These are phyloP conservation scores for Sporothrix humicola DNA, from an alignment of 2,329 filamentous ascomycete species.

Conservation along the genomic window DNA sequence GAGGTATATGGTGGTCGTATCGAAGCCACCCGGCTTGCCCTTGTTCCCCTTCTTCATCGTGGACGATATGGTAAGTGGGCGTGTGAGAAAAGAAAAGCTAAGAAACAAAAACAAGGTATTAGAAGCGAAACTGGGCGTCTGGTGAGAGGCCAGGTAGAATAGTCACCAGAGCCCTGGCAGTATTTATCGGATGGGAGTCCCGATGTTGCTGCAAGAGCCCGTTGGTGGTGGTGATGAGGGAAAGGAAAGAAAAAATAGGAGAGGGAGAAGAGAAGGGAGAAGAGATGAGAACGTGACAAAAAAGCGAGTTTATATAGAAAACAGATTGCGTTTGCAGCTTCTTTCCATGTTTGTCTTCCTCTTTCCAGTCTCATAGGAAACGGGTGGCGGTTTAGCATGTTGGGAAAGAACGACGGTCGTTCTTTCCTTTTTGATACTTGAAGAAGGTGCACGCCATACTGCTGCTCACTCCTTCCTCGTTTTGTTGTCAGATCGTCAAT, in stretches of 20 bases:
- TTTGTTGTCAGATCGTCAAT: background rate
- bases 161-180: background rate
- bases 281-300: background rate
- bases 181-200: background rate
- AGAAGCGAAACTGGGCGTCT: no score
- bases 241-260: background rate
- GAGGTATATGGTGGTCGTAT: no score
- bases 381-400: background rate
- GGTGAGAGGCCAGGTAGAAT: background rate
- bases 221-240: background rate
- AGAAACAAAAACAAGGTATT: no score
- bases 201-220: background rate
- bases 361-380: background rate
- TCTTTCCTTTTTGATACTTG: constrained; percentile 17
- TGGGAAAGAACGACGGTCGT: constrained; percentile 21
- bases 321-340: background rate
- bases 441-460: background rate
- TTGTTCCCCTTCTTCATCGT: no score
- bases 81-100: no score
- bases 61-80: no score
- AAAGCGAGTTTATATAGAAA: background rate
- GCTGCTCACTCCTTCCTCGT: background rate
- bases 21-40: no score
- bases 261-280: background rate
- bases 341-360: background rate